Base-by-base conservation (phyloP, 192 early-diverging fungal genomes). In the Coemansia sp. region DNA sequence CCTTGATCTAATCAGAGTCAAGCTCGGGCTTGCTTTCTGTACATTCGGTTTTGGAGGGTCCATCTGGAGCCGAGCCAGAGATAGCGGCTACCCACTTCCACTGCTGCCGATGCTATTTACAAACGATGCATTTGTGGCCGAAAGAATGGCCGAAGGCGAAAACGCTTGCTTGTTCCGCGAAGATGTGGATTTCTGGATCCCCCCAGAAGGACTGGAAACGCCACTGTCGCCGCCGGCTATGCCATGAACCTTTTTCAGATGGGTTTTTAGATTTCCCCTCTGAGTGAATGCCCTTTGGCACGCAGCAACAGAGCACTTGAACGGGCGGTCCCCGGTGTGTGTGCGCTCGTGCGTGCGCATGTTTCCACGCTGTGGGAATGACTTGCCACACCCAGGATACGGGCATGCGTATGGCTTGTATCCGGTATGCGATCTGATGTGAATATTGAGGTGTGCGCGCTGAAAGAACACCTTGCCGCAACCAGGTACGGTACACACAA, bases 301-400 rank as follows among this genome's bases (percentile, higher is more conserved):
- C 50, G 75, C 85, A 20, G 67, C 54, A 8, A 84, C 61, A 28
- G 83, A 71, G 74, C 93, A 94, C 50, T 81, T 69, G 57, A 88
- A 94, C 19, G 87, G 91, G 60, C 89, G 90, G 61, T 88, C 86
- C 30, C 85, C 87, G 14, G 84, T 76, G 62, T 94, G 93, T 17
- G 86, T 88, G 55, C 86, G 84, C 77, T 92, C 88, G 50, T 94
- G 93, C 5, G 91, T 92, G 62, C 87, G 86, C 75, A 91, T 78
- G 67, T 93, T 92, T 5, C 89, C 89, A 61, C 87, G 84, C 83
- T 92, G 92, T 28, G 86, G 85, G 57, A 93, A 93, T 30, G 85
- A 70, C 79, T 93, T 93, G 62, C 82, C 87, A 57, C 92, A 93
- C 8, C 87, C 89, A 1, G 77, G 72, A 60, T 79, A 68, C 17